These are phyloP conservation scores for Flaveria bidentis DNA, from an alignment of 129 eudicot species.

Conservation along the genomic window DNA sequence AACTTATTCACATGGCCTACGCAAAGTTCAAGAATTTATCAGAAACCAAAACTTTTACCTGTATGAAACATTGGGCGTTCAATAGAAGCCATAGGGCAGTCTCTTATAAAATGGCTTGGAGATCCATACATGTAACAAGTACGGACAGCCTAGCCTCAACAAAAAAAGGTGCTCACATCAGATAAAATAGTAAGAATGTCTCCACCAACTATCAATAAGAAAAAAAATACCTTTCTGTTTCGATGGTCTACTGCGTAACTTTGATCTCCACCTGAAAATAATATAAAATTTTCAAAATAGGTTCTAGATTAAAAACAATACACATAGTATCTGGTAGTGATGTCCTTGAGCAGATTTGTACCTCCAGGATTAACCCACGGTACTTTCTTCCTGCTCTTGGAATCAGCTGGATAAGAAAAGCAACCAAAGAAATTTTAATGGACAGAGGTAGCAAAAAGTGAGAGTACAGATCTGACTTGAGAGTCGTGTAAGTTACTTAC, in stretches of 20 bases:
- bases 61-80: slow-evolving; percentile 44
- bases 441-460: slow-evolving; percentile 1
- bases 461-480: slow-evolving; percentile 1
- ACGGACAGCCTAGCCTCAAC: slow-evolving; percentile 54
- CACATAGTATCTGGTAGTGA: background rate
- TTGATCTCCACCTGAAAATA: slow-evolving; percentile 48
- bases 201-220: background rate
- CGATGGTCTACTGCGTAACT: slow-evolving; percentile 45
- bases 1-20: slow-evolving; percentile 13
- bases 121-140: slow-evolving; percentile 85
- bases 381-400: slow-evolving; percentile 39
- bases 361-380: slow-evolving; percentile 45
- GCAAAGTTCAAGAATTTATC: background rate
- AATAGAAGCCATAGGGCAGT: slow-evolving; percentile 60
- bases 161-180: slow-evolving; percentile 15
- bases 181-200: slow-evolving; percentile 18
- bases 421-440: slow-evolving; percentile 21
- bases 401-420: slow-evolving; percentile 42
- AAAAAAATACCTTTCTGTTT: slow-evolving; percentile 50
- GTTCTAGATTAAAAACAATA: slow-evolving; percentile 17
- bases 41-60: slow-evolving; percentile 38
- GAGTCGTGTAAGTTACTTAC: slow-evolving; percentile 14
- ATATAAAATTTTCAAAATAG: background rate
- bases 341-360: slow-evolving; percentile 27
- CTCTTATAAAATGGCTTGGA: slow-evolving; percentile 80